Base-by-base conservation (phyloP, 1,284 basidiomycete genomes). In the Lentinus polychrous region DNA sequence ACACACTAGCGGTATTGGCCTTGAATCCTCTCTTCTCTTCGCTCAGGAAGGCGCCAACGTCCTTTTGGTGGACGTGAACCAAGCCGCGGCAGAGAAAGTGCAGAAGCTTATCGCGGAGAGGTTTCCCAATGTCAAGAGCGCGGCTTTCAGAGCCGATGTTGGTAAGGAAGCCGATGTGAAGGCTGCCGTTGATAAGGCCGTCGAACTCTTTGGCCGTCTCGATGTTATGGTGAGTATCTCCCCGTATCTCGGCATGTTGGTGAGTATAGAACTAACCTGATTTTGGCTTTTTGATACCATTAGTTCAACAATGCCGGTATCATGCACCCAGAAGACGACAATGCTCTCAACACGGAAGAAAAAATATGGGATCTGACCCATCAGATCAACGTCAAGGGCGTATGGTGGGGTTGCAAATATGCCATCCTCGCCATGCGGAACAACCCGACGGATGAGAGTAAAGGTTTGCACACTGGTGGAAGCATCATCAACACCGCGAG, bases 371-470 rank as follows among this genome's bases (percentile, higher is more conserved):
- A 95, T 66, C 73, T 93, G 49, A 93, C 91, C 4, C 91, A 94
- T 84, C 76, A 81, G 53, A 87, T 97, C 72, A 98, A 98, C 67
- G 81, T 95, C 65, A 98, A 98, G 70, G 94, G 94, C 48, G 95
- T 97, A 51, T 97, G 94, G 94, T 98, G 87, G 83, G 94, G 95
- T 40, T 94, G 89, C 78, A 96, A 97, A 69, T 86, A 98, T 63
- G 94, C 93, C 6, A 94, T 98, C 62, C 74, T 86, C 48, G 95
- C 94, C 20, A 98, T 98, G 94, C 83, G 91, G 54, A 72, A 91
- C 55, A 97, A 97, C 69, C 80, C 89, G 11, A 79, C 79, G 38
- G 93, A 96, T 55, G 78, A 79, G 54, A 69, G 76, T 49, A 92
- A 87, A 67, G 88, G 88, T 5, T 78, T 96, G 14, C 83, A 81